These are phyloP conservation scores for Zygotorulaspora danielsina DNA, from an alignment of 805 yeast species.

Conservation along the genomic window DNA sequence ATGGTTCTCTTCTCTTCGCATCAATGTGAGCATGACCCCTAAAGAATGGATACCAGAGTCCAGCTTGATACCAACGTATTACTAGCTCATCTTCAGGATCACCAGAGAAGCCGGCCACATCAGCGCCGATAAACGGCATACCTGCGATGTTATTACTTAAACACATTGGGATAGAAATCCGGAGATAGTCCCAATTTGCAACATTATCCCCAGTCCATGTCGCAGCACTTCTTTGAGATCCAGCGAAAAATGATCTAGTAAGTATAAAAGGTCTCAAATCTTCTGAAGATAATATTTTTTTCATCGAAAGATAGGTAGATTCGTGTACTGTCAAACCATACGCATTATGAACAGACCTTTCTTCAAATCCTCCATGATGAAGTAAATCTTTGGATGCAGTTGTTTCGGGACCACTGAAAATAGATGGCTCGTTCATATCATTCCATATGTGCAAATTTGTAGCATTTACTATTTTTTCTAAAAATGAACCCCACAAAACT, in stretches of 20 bases:
- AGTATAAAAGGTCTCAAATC: conserved; percentile 76
- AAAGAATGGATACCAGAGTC: conserved; percentile 94
- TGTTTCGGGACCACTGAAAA: conserved; percentile 93
- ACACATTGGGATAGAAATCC: conserved; percentile 80
- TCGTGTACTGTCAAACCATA: conserved; percentile 79
- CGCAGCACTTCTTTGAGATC: conserved; percentile 87
- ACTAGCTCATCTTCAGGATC: conserved; percentile 77
- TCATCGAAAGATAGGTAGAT: conserved; percentile 67
- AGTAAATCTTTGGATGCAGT: conserved; percentile 76
- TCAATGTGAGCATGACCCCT: conserved; percentile 97
- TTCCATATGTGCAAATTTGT: conserved; percentile 86
- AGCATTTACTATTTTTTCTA: conserved; percentile 43
- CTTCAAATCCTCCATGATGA: conserved; percentile 81
- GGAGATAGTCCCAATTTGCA: conserved; percentile 86
- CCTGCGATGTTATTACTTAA: conserved; percentile 77
- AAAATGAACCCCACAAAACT: conserved; percentile 56
- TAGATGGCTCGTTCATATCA: conserved; percentile 97
- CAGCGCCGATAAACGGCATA: conserved; percentile 92
- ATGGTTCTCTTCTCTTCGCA: conserved; percentile 88
- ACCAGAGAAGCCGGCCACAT: conserved; percentile 95
- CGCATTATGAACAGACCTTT: conserved; percentile 84
- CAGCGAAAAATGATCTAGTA: conserved; percentile 83
- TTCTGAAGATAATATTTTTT: conserved; percentile 42
- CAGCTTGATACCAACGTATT: conserved; percentile 93
- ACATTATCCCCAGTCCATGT: conserved; percentile 98